Evolutionary conservation across 225 moss, liverwort and hornwort genomes (phyloP).

Genomic region (Lunularia cruciata): DNA sequence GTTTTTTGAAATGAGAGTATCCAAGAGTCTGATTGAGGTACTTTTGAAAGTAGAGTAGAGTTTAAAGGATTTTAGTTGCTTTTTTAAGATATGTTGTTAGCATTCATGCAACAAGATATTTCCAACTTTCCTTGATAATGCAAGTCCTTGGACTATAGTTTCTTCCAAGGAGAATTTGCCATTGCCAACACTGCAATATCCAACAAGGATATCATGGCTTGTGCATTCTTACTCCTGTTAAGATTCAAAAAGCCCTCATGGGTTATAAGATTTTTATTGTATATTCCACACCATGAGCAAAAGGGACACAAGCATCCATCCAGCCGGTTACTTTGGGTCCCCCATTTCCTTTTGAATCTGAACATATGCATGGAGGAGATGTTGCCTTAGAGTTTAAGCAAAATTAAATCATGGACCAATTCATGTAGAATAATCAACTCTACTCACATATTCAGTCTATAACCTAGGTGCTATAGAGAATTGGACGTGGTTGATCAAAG

Average conservation of each 20-base stretch:
- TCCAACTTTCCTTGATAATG: neutral
- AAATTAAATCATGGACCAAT: neutral
- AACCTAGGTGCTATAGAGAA: neutral
- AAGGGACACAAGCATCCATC: slow-evolving; percentile 41
- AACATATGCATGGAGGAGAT: neutral
- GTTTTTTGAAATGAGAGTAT: too few relatives aligned
- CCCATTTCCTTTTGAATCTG: slow-evolving; percentile 38
- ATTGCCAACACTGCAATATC: neutral
- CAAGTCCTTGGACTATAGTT: neutral
- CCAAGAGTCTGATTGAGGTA: too few relatives aligned
- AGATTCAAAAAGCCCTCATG: too few relatives aligned
- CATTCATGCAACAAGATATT: too few relatives aligned
- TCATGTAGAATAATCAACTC: too few relatives aligned
- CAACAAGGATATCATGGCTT: neutral
- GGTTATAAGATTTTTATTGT: too few relatives aligned
- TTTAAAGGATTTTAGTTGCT: neutral
- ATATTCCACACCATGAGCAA: too few relatives aligned
- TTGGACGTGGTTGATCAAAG: too few relatives aligned
- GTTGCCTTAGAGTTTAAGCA: neutral
- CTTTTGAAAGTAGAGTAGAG: too few relatives aligned
- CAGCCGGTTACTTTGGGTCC: slow-evolving; percentile 38
- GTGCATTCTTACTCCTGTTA: neutral
- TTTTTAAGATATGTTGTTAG: too few relatives aligned
- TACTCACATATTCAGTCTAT: neutral
- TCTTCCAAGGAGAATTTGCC: neutral